phyloP scores from a whole-genome alignment of 768 basidiomycete genomes.

The Tricholoma saponaceum region DNA sequence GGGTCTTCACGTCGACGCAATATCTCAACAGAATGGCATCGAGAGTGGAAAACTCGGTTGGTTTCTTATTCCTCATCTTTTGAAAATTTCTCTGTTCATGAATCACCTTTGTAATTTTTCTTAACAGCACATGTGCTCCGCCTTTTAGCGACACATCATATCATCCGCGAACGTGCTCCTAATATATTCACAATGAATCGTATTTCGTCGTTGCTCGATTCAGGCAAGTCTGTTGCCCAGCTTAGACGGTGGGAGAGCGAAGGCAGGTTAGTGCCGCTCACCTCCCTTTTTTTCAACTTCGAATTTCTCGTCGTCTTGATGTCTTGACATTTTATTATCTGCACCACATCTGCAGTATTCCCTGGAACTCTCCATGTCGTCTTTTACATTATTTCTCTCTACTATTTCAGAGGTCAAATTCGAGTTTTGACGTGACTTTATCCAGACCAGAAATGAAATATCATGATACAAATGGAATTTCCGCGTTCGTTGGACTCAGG shows the following conservation, averaged over 20 bases:
- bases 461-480: constrained; percentile 56
- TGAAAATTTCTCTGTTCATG: not conserved
- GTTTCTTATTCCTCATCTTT: constrained; percentile 1
- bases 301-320: no score
- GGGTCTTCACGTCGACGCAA: constrained; percentile 45
- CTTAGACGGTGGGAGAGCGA: constrained; percentile 33
- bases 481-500: constrained; percentile 71
- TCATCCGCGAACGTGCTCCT: constrained; percentile 63
- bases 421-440: not conserved
- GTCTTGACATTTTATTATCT: no score
- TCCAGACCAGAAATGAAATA: constrained; percentile 62
- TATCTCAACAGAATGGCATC: constrained; percentile 42
- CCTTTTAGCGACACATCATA: constrained; percentile 74
- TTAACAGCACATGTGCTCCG: constrained; percentile 65
- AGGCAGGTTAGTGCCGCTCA: constrained; percentile 34
- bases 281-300: constrained; percentile 5
- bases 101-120: not conserved
- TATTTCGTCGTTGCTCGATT: constrained; percentile 64
- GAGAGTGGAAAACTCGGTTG: constrained; percentile 50
- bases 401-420: no score
- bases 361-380: no score
- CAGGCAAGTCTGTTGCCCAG: constrained; percentile 51
- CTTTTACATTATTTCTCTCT: no score
- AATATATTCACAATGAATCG: constrained; percentile 73
- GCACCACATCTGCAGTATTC: no score